phyloP scores from a whole-genome alignment of 2,329 filamentous ascomycete genomes.

The Trichoderma koningiopsis region DNA sequence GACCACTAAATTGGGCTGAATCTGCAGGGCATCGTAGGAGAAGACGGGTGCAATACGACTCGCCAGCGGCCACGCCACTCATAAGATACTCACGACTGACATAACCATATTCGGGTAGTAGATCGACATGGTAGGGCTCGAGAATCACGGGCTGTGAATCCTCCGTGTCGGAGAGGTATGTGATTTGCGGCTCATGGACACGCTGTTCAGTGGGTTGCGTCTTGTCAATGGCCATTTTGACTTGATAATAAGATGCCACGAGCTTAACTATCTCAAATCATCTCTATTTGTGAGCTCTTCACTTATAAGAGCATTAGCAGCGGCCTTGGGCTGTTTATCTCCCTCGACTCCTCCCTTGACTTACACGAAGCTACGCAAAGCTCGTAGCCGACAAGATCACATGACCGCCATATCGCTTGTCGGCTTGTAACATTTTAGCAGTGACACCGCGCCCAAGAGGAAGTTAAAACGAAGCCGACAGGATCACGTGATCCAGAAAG shows the following conservation, averaged over 20 bases:
- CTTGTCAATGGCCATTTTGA: not conserved
- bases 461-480: not conserved
- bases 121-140: constrained; percentile 1
- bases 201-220: not conserved
- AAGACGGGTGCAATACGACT: not conserved
- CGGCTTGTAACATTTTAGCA: not conserved
- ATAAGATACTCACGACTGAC: not conserved
- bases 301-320: not conserved
- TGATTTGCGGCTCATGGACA: not conserved
- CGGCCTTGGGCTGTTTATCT: not conserved
- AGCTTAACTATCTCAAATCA: accelerated
- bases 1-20: not conserved
- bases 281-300: not conserved
- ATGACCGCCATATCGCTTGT: not conserved
- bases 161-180: not conserved
- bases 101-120: not conserved
- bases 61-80: not conserved
- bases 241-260: not conserved
- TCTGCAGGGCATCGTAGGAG: not conserved
- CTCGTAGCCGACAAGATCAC: not conserved
- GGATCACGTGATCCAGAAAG: not conserved
- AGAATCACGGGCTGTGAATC: not conserved
- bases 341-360: not conserved
- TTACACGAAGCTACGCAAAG: not conserved
- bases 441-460: too few species aligned